Base-by-base conservation (phyloP, 495 filamentous ascomycete species). In the Penicillium simplicissimum region DNA sequence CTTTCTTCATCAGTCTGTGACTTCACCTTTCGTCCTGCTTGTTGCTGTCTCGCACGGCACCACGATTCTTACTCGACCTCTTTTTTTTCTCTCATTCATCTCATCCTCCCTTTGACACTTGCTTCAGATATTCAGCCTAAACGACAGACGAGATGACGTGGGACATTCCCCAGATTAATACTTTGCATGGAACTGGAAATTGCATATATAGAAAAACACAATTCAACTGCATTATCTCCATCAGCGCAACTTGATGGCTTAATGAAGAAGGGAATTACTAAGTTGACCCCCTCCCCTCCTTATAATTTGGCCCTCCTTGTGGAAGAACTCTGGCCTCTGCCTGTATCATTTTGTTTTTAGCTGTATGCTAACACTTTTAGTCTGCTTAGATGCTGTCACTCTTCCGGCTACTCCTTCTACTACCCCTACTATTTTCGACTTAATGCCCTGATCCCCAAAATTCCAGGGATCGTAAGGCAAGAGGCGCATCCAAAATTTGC, bases 101-200 rank as follows among this genome's bases (percentile, higher is more conserved):
- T 48, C 21, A 17, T 28, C 31, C 49, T 25, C 8, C 13, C 13
- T 35, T 35, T 10, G 17, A 53, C 33, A 25, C 45, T 31, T 49
- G 45, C 36, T 37, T 35, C 51, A 37, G 33, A 53, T 35, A 49
- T 49, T 49, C 51, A 35, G 51, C 31, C 15, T 53, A 35, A 4
- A 53, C 33, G 51, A 36, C 51, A 37, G 51, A 36, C 25, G n/a
- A 25, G 17, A 15, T n/a, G 28, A n/a, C n/a, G 13, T 23, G 34
- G 31, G 51, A 36, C 37, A 13, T 53, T 37, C 23, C 28, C 34
- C 51, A 53, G 17, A 36, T 4, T 53, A 28, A 53, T 23, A 37
- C n/a, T 37, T 53, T 53, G 51, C 51, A 53, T 53, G 51, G 33
- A 53, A 23, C 36, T 37, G 31, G n/a, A 37, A 36, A 13, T 53